A percentile compares a stretch with the other conserved stretches of the same genome.
phyloP scores from a whole-genome alignment of 495 filamentous ascomycete genomes.

The Halenospora varia region DNA sequence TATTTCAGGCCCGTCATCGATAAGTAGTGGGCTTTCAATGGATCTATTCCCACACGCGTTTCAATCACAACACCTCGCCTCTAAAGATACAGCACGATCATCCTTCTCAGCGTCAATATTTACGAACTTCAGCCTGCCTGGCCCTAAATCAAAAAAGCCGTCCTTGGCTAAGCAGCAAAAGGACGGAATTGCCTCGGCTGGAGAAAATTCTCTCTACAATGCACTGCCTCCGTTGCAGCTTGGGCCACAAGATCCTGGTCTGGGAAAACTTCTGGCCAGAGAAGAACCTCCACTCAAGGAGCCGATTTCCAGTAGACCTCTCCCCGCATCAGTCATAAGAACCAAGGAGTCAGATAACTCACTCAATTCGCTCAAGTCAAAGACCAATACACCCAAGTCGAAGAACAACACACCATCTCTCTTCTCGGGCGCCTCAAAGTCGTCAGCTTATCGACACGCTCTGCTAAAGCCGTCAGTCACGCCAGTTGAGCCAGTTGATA shows the following conservation, averaged over 20 bases:
- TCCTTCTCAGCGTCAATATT: conserved; percentile 7
- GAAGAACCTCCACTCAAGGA: background rate
- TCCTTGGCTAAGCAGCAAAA: background rate
- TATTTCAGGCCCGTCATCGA: conserved; percentile 1
- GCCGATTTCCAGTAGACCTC: background rate
- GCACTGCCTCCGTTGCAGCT: background rate
- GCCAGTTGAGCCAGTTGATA: conserved; percentile 8
- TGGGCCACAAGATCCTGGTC: background rate
- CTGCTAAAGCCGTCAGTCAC: conserved; percentile 20
- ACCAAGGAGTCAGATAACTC: background rate
- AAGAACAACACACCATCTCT: conserved; percentile 10
- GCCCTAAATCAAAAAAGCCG: background rate
- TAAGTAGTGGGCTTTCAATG: conserved; percentile 11
- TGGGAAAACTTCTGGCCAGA: background rate
- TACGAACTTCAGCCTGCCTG: conserved; percentile 19
- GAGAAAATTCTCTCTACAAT: background rate
- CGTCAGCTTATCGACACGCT: conserved; percentile 13
- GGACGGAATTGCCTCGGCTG: background rate
- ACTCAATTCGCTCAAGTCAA: background rate
- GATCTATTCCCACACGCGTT: conserved; percentile 15
- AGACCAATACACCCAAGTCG: background rate
- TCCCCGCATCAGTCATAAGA: background rate
- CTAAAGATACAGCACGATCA: background rate
- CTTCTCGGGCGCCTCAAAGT: conserved; percentile 13
- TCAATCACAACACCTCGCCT: conserved; percentile 1